These are phyloP conservation scores for Striga hermonthica DNA, from an alignment of 305 asterid species.

Conservation along the genomic window DNA sequence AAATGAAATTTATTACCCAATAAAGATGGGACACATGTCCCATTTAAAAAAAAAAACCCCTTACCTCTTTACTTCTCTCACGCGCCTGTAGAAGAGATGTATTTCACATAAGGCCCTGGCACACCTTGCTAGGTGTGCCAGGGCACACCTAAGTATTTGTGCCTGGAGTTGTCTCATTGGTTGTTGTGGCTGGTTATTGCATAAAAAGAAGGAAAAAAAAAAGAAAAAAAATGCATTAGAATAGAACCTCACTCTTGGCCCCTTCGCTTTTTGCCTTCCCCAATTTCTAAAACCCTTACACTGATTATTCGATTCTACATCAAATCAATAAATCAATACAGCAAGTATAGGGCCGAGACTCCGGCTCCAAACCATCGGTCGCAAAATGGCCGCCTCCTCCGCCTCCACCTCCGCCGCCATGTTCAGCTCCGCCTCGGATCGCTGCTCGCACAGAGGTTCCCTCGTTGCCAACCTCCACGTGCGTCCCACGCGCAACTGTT, in stretches of 20 bases:
- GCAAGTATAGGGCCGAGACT: constrained; percentile 60
- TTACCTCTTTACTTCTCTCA: no score
- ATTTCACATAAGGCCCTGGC: no score
- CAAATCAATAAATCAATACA: constrained; percentile 6
- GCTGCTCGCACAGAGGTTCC: constrained; percentile 33
- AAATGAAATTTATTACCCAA: no score
- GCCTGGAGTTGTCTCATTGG: no score
- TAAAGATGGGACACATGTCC: no score
- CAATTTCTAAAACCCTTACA: constrained; percentile 31
- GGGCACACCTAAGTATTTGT: no score
- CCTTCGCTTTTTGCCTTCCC: background rate
- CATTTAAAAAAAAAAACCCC: no score
- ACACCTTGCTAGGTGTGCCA: no score
- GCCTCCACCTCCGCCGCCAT: constrained; percentile 39
- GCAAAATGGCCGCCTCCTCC: constrained; percentile 43
- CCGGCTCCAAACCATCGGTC: constrained; percentile 42
- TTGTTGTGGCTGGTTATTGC: no score
- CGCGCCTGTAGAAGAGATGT: no score
- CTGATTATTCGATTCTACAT: constrained; percentile 4
- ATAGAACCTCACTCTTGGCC: constrained; percentile 8
- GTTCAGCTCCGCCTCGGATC: constrained; percentile 42
- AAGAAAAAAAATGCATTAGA: background rate
- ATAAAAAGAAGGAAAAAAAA: background rate
- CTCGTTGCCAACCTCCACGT: constrained; percentile 25
- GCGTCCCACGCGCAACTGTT: constrained; percentile 27